phyloP scores from a whole-genome alignment of 2,329 filamentous ascomycete species.

The Apiospora malaysiana region DNA sequence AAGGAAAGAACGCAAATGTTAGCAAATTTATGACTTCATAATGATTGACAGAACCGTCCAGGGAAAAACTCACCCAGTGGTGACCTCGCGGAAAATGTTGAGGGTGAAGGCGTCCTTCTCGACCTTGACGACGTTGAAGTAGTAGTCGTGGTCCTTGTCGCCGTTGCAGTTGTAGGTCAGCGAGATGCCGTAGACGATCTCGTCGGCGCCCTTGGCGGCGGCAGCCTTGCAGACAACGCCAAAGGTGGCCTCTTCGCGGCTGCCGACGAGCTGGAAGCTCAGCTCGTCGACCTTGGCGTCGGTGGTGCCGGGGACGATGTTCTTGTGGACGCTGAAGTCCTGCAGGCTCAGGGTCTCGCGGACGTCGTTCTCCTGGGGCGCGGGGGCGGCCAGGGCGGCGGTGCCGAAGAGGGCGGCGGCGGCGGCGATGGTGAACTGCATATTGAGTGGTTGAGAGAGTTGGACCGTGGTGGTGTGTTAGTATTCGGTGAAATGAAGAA shows the following conservation, averaged over 20 bases:
- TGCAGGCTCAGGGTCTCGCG: background rate
- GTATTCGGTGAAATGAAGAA: background rate
- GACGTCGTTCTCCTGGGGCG: background rate
- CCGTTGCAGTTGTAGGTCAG: background rate
- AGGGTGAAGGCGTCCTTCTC: conserved; percentile 1
- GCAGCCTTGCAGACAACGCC: background rate
- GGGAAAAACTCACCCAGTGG: background rate
- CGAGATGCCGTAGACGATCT: background rate
- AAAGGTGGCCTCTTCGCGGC: background rate
- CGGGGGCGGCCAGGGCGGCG: background rate
- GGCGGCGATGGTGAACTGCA: conserved; percentile 4
- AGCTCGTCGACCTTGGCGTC: background rate
- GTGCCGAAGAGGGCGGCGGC: conserved; percentile 2
- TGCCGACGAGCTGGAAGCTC: background rate
- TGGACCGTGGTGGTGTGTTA: too few relatives aligned
- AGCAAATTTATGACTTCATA: background rate
- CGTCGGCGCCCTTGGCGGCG: background rate
- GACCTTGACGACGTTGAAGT: background rate
- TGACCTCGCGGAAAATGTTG: background rate
- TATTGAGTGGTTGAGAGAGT: background rate
- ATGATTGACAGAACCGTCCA: background rate
- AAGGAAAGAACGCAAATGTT: background rate
- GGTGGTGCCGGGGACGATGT: background rate
- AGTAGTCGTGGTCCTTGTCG: conserved; percentile 1
- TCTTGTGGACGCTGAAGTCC: conserved; percentile 2